A percentile compares a stretch with the other conserved stretches of the same genome.
Conservation (phyloP, 2,329 filamentous ascomycete genomes). For the Paracoccidioides brasiliensis region DNA sequence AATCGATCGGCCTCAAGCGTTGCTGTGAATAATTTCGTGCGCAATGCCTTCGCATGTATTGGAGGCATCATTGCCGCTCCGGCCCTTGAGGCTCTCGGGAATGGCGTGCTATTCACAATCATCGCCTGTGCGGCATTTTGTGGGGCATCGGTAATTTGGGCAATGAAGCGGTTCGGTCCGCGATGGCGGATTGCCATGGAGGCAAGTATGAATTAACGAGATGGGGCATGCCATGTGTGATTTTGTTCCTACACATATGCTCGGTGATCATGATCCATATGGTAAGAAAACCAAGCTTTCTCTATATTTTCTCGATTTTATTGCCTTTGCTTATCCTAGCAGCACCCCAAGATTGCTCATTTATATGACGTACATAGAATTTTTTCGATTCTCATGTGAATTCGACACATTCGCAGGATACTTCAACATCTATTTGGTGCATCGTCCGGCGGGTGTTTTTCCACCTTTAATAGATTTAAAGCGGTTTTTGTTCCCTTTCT, state of each 20-base stretch:
- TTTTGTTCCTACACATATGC: neutral
- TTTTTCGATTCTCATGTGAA: neutral
- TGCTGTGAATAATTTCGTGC: slow-evolving; percentile 67
- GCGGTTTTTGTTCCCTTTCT: neutral
- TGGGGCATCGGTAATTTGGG: slow-evolving; percentile 46
- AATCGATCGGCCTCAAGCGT: slow-evolving; percentile 57
- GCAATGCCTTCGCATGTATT: slow-evolving; percentile 65
- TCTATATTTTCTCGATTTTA: neutral
- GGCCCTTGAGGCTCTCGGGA: slow-evolving; percentile 55
- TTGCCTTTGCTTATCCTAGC: too few species aligned
- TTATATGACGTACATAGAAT: neutral
- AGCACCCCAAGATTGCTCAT: neutral
- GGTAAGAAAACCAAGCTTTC: neutral
- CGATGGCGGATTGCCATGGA: slow-evolving; percentile 56
- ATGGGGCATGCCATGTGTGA: neutral
- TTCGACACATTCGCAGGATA: too few species aligned
- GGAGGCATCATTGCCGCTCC: slow-evolving; percentile 58
- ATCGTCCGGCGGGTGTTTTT: neutral
- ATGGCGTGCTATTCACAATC: slow-evolving; percentile 64
- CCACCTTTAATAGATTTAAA: neutral
- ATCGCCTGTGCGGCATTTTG: slow-evolving; percentile 43
- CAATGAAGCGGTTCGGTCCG: slow-evolving; percentile 47
- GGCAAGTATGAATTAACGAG: slow-evolving; percentile 5
- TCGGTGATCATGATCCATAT: neutral
- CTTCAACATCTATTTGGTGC: neutral